phyloP scores from a whole-genome alignment of 2,329 filamentous ascomycete genomes.

The Rhexocercosporidium sp. region DNA sequence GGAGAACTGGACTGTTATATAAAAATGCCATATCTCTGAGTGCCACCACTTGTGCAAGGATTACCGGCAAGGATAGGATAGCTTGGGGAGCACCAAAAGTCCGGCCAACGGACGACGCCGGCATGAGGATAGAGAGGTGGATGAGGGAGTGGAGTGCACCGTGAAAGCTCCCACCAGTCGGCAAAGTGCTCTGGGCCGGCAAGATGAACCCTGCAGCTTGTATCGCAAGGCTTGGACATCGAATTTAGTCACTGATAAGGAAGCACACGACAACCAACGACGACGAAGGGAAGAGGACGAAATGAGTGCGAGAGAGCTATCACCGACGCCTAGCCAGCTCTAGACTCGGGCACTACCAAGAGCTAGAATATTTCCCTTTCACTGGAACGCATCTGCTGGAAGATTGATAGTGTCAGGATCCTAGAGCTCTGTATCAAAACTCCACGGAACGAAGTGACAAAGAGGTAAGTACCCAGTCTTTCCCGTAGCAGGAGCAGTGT shows the following conservation, averaged over 20 bases:
- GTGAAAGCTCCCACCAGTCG: conserved; percentile 17
- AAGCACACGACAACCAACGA: conserved; percentile 10
- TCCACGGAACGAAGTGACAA: neutral
- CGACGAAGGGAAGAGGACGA: neutral
- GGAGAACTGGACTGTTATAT: conserved; percentile 27
- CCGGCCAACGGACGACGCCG: conserved; percentile 34
- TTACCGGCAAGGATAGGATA: conserved; percentile 29
- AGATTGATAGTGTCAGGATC: neutral
- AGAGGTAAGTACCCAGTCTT: neutral
- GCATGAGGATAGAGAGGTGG: conserved; percentile 8
- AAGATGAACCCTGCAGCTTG: conserved; percentile 1
- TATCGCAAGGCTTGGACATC: conserved; percentile 16
- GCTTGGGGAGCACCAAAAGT: conserved; percentile 24
- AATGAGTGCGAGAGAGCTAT: conserved; percentile 2
- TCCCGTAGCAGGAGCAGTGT: neutral
- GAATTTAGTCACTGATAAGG: conserved; percentile 34
- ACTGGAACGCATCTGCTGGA: neutral
- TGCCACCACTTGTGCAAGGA: conserved; percentile 28
- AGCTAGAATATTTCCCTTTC: conserved; percentile 11
- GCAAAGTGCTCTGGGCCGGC: neutral
- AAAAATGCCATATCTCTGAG: conserved; percentile 18
- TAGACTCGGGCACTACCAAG: conserved; percentile 9
- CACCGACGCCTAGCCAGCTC: neutral
- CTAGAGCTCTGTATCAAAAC: neutral
- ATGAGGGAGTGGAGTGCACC: conserved; percentile 31